Percentiles rank a stretch among this genome's conserved stretches.
These are phyloP conservation scores for Rhizomucor miehei DNA, from an alignment of 371 early-diverging fungal species.

Conservation along the genomic window DNA sequence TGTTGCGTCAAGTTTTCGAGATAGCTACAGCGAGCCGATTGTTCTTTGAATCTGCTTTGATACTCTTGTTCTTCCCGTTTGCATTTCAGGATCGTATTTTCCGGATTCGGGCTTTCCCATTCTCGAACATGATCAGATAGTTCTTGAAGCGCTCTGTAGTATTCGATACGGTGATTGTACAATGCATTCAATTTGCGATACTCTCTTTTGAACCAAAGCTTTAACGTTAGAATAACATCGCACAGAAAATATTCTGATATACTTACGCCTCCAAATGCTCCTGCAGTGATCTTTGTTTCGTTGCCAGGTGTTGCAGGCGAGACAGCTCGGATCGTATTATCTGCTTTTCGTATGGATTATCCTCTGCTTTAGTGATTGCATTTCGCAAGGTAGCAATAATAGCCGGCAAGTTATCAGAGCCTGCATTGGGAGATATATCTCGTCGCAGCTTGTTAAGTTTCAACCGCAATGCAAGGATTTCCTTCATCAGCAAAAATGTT, in stretches of 20 bases:
- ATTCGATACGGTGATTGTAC: constrained; percentile 49
- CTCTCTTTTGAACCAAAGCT: constrained; percentile 13
- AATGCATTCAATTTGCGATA: constrained; percentile 28
- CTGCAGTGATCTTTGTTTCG: constrained; percentile 22
- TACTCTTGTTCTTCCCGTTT: constrained; percentile 22
- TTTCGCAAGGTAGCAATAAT: constrained; percentile 8
- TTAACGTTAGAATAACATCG: too few relatives aligned
- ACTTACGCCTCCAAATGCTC: constrained; percentile 35
- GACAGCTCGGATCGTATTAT: constrained; percentile 4
- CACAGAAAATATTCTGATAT: too few relatives aligned
- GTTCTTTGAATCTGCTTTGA: constrained; percentile 21
- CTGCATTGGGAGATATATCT: neutral
- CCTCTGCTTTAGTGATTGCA: neutral
- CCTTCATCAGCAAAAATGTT: too few relatives aligned
- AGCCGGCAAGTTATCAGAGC: constrained; percentile 7
- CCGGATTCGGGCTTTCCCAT: constrained; percentile 27
- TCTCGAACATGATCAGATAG: constrained; percentile 48
- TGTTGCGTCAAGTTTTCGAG: constrained; percentile 34
- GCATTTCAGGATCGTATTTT: constrained; percentile 20
- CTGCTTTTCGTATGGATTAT: constrained; percentile 1
- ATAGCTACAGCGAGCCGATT: constrained; percentile 35
- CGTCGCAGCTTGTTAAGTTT: constrained; percentile 5
- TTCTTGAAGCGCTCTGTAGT: constrained; percentile 54
- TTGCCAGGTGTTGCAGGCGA: constrained; percentile 10
- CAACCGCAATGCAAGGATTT: neutral